These are phyloP conservation scores for Podospora fimiseda DNA, from an alignment of 495 filamentous ascomycete genomes.

Conservation along the genomic window DNA sequence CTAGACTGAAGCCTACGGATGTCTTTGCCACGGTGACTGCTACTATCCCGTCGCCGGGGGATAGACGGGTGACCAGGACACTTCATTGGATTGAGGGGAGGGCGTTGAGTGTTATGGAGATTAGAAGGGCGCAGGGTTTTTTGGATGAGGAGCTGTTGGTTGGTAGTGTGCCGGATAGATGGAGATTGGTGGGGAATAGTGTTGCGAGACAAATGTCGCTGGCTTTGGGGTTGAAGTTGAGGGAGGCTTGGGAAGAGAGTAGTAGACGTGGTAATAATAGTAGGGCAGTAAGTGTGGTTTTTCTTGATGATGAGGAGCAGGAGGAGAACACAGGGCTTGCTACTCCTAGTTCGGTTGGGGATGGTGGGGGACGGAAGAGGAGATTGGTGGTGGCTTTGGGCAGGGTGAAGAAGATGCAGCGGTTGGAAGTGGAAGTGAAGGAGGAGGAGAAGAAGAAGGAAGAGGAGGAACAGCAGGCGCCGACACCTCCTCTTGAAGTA, in stretches of 20 bases:
- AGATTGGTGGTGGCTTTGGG: constrained; percentile 1
- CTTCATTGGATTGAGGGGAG: constrained; percentile 60
- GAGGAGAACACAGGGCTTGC: too few relatives aligned
- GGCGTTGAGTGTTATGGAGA: constrained; percentile 54
- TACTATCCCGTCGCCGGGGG: constrained; percentile 38
- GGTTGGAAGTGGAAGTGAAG: too few relatives aligned
- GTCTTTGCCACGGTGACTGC: constrained; percentile 55
- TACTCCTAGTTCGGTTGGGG: too few relatives aligned
- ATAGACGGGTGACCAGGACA: constrained; percentile 38
- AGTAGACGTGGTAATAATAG: constrained; percentile 20
- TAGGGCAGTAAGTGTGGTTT: not conserved
- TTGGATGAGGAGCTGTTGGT: constrained; percentile 62
- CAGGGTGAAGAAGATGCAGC: too few relatives aligned
- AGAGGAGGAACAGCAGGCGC: too few relatives aligned
- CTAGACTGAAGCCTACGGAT: constrained; percentile 42
- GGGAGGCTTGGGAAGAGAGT: constrained; percentile 49
- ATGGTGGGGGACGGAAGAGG: not conserved
- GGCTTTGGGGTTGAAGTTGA: constrained; percentile 53
- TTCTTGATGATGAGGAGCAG: not conserved
- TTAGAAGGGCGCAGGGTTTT: constrained; percentile 57
- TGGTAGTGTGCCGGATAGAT: constrained; percentile 45
- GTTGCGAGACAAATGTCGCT: constrained; percentile 60
- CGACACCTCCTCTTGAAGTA: too few relatives aligned
- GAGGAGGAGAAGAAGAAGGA: too few relatives aligned
- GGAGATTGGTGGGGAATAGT: constrained; percentile 62